These are phyloP conservation scores for Pittosporum tobira DNA, from an alignment of 129 eudicot genomes.

Conservation along the genomic window DNA sequence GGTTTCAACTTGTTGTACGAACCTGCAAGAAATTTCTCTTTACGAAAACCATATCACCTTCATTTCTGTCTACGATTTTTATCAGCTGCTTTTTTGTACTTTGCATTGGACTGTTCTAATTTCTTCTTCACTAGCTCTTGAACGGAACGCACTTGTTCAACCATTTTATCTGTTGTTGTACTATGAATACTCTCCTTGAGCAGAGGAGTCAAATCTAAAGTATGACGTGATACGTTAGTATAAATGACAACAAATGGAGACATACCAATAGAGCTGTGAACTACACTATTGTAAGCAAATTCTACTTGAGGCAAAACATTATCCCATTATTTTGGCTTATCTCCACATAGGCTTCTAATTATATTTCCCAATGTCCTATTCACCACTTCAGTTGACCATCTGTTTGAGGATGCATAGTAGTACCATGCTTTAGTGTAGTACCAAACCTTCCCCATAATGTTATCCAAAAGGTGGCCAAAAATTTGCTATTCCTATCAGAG, in stretches of 20 bases:
- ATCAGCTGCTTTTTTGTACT: constrained; percentile 1
- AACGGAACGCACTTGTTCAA: not conserved
- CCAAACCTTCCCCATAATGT: not conserved
- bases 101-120: not conserved
- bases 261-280: not conserved
- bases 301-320: not conserved
- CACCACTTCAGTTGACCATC: constrained; percentile 3
- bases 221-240: not conserved
- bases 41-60: not conserved
- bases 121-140: not conserved
- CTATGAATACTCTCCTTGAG: not conserved
- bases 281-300: not conserved
- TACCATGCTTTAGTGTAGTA: not conserved
- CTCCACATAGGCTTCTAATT: not conserved
- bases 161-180: not conserved
- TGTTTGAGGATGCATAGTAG: constrained; percentile 1
- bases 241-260: constrained; percentile 3
- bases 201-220: not conserved
- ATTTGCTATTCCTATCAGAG: not conserved
- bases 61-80: not conserved
- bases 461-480: not conserved
- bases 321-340: constrained; percentile 6
- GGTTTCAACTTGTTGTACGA: not conserved
- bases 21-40: not conserved
- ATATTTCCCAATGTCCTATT: not conserved